Conservation (phyloP, 2,329 filamentous ascomycete species). For the Fusarium tjaetaba region DNA sequence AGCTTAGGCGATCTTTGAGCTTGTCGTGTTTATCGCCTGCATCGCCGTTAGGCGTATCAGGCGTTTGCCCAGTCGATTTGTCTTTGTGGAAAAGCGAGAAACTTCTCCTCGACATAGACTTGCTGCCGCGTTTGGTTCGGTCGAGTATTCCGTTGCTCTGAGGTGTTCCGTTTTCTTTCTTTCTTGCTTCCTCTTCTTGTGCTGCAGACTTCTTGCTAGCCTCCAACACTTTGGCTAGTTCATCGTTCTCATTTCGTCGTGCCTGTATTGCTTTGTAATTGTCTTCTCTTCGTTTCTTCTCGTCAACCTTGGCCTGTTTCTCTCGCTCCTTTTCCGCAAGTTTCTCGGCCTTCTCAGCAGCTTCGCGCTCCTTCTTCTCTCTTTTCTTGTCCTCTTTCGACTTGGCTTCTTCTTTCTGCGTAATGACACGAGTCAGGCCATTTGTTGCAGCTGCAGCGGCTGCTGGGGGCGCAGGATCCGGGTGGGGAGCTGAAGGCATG, state of each 20-base stretch:
- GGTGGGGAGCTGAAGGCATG: slow-evolving; percentile 32
- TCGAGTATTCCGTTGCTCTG: slow-evolving; percentile 62
- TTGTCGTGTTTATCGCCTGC: slow-evolving; percentile 57
- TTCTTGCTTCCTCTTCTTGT: slow-evolving; percentile 58
- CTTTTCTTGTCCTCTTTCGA: slow-evolving; percentile 71
- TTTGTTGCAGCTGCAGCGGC: slow-evolving; percentile 27
- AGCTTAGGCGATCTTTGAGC: slow-evolving; percentile 72
- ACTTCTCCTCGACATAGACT: slow-evolving; percentile 81
- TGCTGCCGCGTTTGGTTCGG: slow-evolving; percentile 76
- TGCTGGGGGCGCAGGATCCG: slow-evolving; percentile 30
- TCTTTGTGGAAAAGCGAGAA: slow-evolving; percentile 72
- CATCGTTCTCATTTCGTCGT: slow-evolving; percentile 67
- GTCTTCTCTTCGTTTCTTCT: slow-evolving; percentile 58
- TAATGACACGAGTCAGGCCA: slow-evolving; percentile 35
- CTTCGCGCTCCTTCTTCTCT: slow-evolving; percentile 74
- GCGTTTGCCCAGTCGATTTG: slow-evolving; percentile 47
- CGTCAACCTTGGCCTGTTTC: slow-evolving; percentile 57
- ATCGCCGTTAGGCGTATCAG: slow-evolving; percentile 35
- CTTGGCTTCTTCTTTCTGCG: slow-evolving; percentile 47
- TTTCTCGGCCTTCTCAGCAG: slow-evolving; percentile 66
- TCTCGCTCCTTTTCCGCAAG: slow-evolving; percentile 55
- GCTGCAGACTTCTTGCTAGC: slow-evolving; percentile 71
- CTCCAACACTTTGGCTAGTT: slow-evolving; percentile 71
- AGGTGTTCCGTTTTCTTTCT: slow-evolving; percentile 52
- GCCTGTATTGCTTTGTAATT: slow-evolving; percentile 63